Evolutionary conservation across 768 basidiomycete species (phyloP), one percentile per base, ranked within the genome.

Genomic region (Boletus edulis): DNA sequence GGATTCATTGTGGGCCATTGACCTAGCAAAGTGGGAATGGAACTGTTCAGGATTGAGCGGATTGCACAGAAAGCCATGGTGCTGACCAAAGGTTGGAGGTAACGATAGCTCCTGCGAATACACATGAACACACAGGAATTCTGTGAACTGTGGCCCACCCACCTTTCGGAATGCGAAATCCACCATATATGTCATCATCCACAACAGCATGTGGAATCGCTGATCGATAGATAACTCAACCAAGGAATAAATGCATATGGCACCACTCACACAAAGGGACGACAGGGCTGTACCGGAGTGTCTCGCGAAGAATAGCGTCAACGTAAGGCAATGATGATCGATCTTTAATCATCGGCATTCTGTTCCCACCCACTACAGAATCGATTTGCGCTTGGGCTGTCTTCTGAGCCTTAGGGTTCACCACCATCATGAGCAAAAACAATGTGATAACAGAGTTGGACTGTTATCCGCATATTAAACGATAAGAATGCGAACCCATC

Each of bases 91-190:
- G 52, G 32, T 66, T 64, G 18, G 54, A 22, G 31, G 66, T 14
- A 5, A 66, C 43, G 0, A 60, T 54, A 4, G 61, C 54, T 39
- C 64, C 64, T 64, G 45, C 10, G 11, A 24, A 40, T 24, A n/a
- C 9, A 3, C 11, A 22, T 66, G 17, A 55, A 20, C 17, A 31
- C 3, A 35, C 8, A 15, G 11, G 13, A 22, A 24, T n/a, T 34
- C 13, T 0, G 4, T 15, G 6, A 20, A 32, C 38, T 39, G 20
- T 39, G 32, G 14, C 12, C 7, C 13, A 24, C 47, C 34, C 22
- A 67, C 64, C 64, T 56, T 75, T 75, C 5, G 84, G 84, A 44
- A 86, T 85, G 9, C 75, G 65, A 52, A 78, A 79, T n/a, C 77
- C 75, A 32, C 70, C 67, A 55, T 78, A 80, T 7, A 72, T 51